These are phyloP conservation scores for Amphibolis antarctica DNA, from an alignment of 106 monocot genomes.

Conservation along the genomic window DNA sequence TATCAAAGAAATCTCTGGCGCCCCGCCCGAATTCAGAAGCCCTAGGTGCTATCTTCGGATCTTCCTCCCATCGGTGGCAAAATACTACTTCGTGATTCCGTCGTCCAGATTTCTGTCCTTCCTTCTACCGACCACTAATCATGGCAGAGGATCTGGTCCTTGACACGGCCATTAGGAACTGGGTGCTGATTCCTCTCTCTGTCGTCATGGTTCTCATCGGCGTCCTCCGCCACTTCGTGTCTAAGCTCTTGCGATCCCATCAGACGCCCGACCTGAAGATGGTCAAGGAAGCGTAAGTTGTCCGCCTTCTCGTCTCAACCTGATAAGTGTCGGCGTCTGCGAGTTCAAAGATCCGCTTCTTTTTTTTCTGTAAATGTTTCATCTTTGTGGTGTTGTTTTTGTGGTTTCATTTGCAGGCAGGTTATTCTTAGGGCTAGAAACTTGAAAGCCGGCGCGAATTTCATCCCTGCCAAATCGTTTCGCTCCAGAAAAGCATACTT, in stretches of 20 bases:
- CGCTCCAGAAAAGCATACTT: slow-evolving; percentile 43
- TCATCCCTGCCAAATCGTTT: slow-evolving; percentile 63
- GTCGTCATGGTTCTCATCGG: slow-evolving; percentile 99
- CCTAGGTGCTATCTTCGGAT: too few species aligned
- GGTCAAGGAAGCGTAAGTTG: slow-evolving; percentile 69
- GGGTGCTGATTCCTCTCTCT: slow-evolving; percentile 92
- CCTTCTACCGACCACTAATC: not conserved
- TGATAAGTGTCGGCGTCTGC: not conserved
- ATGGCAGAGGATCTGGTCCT: slow-evolving; percentile 90
- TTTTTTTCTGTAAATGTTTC: not conserved
- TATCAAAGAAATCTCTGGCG: too few species aligned
- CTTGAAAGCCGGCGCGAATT: slow-evolving; percentile 40
- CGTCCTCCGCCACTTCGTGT: slow-evolving; percentile 90
- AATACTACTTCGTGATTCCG: too few species aligned
- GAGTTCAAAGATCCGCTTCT: not conserved
- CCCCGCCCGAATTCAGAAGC: too few species aligned
- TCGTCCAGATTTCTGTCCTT: not conserved
- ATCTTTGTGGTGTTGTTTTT: not conserved
- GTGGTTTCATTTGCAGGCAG: slow-evolving; percentile 28
- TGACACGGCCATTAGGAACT: slow-evolving; percentile 92
- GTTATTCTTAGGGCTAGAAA: slow-evolving; percentile 61
- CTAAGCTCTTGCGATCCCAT: slow-evolving; percentile 86
- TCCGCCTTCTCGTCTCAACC: not conserved
- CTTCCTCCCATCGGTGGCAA: too few species aligned
- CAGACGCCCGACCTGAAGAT: slow-evolving; percentile 58